Evolutionary conservation across 2,329 filamentous ascomycete genomes (phyloP).

Genomic region (Neonectria ditissima): DNA sequence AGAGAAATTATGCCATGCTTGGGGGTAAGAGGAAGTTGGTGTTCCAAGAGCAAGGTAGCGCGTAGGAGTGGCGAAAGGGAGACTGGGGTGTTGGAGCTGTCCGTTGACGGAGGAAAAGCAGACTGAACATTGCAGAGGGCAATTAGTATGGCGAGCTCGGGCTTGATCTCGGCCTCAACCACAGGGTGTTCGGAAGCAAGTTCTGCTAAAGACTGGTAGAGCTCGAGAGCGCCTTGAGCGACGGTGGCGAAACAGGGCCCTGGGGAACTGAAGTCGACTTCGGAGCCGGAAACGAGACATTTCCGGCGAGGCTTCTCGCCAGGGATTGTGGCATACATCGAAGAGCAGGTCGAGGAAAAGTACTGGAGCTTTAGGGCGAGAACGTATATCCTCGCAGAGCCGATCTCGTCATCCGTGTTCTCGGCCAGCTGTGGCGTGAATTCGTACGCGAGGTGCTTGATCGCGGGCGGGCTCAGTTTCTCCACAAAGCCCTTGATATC

Average conservation of each 20-base stretch:
- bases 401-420: conserved; percentile 39
- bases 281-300: conserved; percentile 41
- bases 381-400: conserved; percentile 46
- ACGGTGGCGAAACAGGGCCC: conserved; percentile 41
- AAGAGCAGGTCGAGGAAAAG: conserved; percentile 55
- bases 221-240: conserved; percentile 37
- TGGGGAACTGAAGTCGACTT: conserved; percentile 37
- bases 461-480: conserved; percentile 54
- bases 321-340: conserved; percentile 37
- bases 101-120: conserved; percentile 44
- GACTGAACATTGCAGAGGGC: conserved; percentile 51
- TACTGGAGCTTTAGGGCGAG: conserved; percentile 59
- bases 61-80: conserved; percentile 56
- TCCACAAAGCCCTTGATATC: conserved; percentile 61
- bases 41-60: conserved; percentile 62
- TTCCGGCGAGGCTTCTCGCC: conserved; percentile 35
- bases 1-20: conserved; percentile 62
- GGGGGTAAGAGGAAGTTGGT: conserved; percentile 58
- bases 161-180: conserved; percentile 43
- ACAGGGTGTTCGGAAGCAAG: conserved; percentile 26
- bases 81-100: conserved; percentile 31
- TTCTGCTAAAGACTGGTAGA: conserved; percentile 31
- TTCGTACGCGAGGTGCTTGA: conserved; percentile 54
- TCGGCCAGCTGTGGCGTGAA: conserved; percentile 50
- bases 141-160: conserved; percentile 52